A percentile compares a stretch with the other conserved stretches of the same genome.
phyloP scores from a whole-genome alignment of 129 eudicot genomes.

The Saposhnikovia divaricata region DNA sequence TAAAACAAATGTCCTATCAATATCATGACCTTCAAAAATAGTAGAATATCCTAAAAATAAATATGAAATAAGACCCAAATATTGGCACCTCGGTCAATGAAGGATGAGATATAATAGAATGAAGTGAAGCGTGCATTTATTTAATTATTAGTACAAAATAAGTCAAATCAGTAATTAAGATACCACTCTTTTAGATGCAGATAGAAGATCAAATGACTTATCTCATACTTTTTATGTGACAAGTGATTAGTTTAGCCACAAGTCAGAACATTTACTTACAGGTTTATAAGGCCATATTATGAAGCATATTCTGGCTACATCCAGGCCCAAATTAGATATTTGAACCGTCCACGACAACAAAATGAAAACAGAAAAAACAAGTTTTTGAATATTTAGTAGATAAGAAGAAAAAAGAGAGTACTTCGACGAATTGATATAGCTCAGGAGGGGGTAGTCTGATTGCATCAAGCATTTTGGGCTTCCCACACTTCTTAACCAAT shows the following conservation, averaged over 20 bases:
- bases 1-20: neutral
- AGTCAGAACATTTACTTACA: neutral
- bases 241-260: neutral
- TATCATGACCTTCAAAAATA: constrained; percentile 9
- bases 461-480: constrained; percentile 93
- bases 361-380: constrained; percentile 8
- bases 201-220: neutral
- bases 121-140: neutral
- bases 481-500: constrained; percentile 80
- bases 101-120: neutral
- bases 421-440: constrained; percentile 85
- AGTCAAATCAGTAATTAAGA: neutral
- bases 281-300: neutral
- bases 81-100: neutral
- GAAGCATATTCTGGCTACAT: neutral
- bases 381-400: neutral
- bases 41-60: constrained; percentile 8
- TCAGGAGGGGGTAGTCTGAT: constrained; percentile 87
- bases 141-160: neutral
- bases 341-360: neutral
- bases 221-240: neutral
- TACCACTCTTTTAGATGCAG: neutral
- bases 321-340: neutral
- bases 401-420: constrained; percentile 28
- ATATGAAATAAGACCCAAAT: neutral